Percentiles rank a stretch among this genome's conserved stretches.
Evolutionary conservation across 2,329 filamentous ascomycete genomes (phyloP).

Genomic region (Massarina eburnea): DNA sequence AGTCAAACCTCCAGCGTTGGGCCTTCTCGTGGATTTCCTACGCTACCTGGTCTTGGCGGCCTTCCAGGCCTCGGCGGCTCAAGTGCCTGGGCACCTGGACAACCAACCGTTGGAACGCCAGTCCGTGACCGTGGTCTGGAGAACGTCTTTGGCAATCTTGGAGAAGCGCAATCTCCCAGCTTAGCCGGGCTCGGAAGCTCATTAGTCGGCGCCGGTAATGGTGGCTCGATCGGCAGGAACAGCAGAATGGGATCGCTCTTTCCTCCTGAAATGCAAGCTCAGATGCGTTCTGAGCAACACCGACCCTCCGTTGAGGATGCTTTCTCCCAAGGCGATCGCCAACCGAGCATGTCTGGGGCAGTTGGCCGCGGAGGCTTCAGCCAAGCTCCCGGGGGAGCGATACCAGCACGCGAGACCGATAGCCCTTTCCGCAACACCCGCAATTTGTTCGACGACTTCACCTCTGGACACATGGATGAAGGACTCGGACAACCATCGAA

Average conservation of each 20-base stretch:
- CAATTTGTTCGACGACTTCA: slow-evolving; percentile 43
- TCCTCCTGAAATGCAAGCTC: slow-evolving; percentile 84
- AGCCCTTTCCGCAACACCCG: slow-evolving; percentile 44
- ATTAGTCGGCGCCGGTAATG: slow-evolving; percentile 65
- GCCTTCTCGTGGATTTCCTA: slow-evolving; percentile 68
- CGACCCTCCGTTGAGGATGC: slow-evolving; percentile 61
- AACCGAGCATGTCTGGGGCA: slow-evolving; percentile 59
- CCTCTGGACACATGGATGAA: slow-evolving; percentile 32
- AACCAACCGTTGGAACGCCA: slow-evolving; percentile 75
- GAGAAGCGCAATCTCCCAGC: slow-evolving; percentile 75
- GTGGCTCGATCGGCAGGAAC: slow-evolving; percentile 69
- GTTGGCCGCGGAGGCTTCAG: slow-evolving; percentile 65
- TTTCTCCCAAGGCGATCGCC: slow-evolving; percentile 40
- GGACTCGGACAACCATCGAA: slow-evolving; percentile 25
- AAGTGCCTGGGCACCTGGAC: slow-evolving; percentile 64
- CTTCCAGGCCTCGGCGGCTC: slow-evolving; percentile 61
- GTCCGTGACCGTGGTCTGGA: slow-evolving; percentile 59
- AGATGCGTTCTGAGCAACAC: slow-evolving; percentile 66
- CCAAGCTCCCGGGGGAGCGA: slow-evolving; percentile 26
- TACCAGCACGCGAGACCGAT: slow-evolving; percentile 42
- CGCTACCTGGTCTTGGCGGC: slow-evolving; percentile 61
- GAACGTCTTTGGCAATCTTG: slow-evolving; percentile 70
- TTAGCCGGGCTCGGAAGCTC: slow-evolving; percentile 65
- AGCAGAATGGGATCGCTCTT: slow-evolving; percentile 89
- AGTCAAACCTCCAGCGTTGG: slow-evolving; percentile 91